Evolutionary conservation across 129 eudicot genomes (phyloP).

Genomic region (Heracleum sosnowskyi): DNA sequence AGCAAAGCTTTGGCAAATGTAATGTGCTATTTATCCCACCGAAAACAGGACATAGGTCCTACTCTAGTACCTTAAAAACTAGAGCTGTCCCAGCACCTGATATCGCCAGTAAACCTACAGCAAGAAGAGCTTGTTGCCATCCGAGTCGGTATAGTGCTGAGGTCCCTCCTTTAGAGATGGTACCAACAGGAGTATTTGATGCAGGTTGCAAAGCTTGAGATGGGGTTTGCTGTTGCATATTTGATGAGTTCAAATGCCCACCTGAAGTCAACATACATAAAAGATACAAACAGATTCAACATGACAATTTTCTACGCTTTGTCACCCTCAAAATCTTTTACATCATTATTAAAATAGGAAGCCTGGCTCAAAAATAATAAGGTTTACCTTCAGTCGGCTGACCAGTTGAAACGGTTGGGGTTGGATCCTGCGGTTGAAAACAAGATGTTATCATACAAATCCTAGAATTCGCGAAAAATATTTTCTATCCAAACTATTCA

Average conservation of each 20-base stretch:
- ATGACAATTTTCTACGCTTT: neutral
- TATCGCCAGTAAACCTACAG: slow-evolving; percentile 67
- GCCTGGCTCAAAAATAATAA: slow-evolving; percentile 5
- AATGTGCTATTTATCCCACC: neutral
- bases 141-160: slow-evolving; percentile 38
- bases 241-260: slow-evolving; percentile 44
- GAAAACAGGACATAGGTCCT: neutral
- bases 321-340: slow-evolving; percentile 5
- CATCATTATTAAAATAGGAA: neutral
- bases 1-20: neutral
- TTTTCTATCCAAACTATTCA: neutral
- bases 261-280: slow-evolving; percentile 30
- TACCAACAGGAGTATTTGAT: slow-evolving; percentile 32
- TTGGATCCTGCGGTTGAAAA: slow-evolving; percentile 52
- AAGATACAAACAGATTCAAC: neutral
- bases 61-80: slow-evolving; percentile 53
- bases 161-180: slow-evolving; percentile 42
- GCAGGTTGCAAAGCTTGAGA: slow-evolving; percentile 54
- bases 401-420: slow-evolving; percentile 51
- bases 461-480: neutral
- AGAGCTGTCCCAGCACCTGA: slow-evolving; percentile 95
- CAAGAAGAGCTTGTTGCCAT: slow-evolving; percentile 85
- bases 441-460: neutral
- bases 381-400: slow-evolving; percentile 60
- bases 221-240: slow-evolving; percentile 40